Evolutionary conservation across 1,284 basidiomycete genomes (phyloP).

Genomic region (Ustilago trichophora): DNA sequence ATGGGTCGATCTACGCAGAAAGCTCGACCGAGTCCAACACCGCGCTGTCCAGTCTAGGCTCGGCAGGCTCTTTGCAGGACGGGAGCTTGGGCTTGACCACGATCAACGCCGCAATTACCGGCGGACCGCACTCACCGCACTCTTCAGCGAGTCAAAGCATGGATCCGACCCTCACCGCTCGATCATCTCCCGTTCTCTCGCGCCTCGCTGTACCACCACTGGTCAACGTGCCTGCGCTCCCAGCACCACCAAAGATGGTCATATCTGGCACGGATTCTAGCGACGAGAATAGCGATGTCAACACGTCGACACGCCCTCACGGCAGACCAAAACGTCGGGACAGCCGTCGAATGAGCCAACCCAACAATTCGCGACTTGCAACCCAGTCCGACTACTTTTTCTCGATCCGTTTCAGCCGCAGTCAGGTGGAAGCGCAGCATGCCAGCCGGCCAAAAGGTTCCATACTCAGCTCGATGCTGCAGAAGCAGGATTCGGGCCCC

Average conservation of each 20-base stretch:
- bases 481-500: constrained; percentile 44
- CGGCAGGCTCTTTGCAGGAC: constrained; percentile 30
- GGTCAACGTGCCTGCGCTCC: constrained; percentile 1
- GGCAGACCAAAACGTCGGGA: constrained; percentile 13
- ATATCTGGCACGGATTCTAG: constrained; percentile 27
- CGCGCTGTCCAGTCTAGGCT: constrained; percentile 39
- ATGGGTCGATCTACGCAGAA: constrained; percentile 32
- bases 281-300: constrained; percentile 28
- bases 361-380: constrained; percentile 1
- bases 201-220: constrained; percentile 17
- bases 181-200: constrained; percentile 28
- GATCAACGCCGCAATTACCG: constrained; percentile 45
- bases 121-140: constrained; percentile 32
- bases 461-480: constrained; percentile 42
- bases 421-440: constrained; percentile 36
- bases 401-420: constrained; percentile 30
- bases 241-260: constrained; percentile 33
- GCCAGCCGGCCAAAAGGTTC: constrained; percentile 43
- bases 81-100: constrained; percentile 41
- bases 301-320: constrained; percentile 4
- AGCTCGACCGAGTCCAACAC: constrained; percentile 49
- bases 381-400: constrained; percentile 44
- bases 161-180: constrained; percentile 24
- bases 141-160: constrained; percentile 15
- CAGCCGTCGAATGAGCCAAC: constrained; percentile 17